Evolutionary conservation across 208 protist genomes (phyloP).

Genomic region (Perkinsela sp.): DNA sequence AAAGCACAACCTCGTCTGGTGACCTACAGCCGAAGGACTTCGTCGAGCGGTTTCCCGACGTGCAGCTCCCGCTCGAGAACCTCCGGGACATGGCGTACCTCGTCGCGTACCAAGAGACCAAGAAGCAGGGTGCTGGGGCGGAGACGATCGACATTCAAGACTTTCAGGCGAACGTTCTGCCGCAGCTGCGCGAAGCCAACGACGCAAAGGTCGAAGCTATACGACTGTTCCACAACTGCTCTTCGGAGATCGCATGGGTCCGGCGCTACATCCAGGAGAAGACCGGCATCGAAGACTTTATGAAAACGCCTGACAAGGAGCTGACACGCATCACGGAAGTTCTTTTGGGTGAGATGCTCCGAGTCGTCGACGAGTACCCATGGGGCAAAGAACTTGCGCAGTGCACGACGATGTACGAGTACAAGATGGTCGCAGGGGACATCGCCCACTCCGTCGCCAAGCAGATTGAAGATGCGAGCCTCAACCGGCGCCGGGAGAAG

Average conservation of each 20-base stretch:
- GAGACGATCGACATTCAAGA: neutral
- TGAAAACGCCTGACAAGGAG: slow-evolving; percentile 40
- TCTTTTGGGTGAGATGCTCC: slow-evolving; percentile 32
- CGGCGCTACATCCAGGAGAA: slow-evolving; percentile 56
- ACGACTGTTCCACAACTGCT: slow-evolving; percentile 38
- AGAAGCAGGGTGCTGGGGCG: neutral
- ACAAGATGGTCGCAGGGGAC: slow-evolving; percentile 25
- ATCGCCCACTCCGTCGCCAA: slow-evolving; percentile 34
- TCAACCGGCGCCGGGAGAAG: slow-evolving; percentile 34
- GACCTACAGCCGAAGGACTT: neutral
- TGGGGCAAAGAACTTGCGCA: slow-evolving; percentile 29
- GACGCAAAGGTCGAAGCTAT: slow-evolving; percentile 46
- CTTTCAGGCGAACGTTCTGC: slow-evolving; percentile 6
- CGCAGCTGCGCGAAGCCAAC: slow-evolving; percentile 11
- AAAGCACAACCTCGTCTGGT: neutral
- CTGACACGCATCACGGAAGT: slow-evolving; percentile 42
- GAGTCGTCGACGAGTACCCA: slow-evolving; percentile 16
- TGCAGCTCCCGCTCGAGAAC: neutral
- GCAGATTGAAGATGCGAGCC: slow-evolving; percentile 35
- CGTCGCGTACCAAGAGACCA: neutral
- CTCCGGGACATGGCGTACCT: neutral
- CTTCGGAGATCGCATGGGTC: slow-evolving; percentile 24
- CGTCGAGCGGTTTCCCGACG: neutral
- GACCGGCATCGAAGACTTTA: slow-evolving; percentile 57
- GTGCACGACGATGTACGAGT: slow-evolving; percentile 27